Evolutionary conservation across 2,329 filamentous ascomycete genomes (phyloP), one percentile per base, ranked within the genome.

Genomic region (Gaeumannomyces sp.): DNA sequence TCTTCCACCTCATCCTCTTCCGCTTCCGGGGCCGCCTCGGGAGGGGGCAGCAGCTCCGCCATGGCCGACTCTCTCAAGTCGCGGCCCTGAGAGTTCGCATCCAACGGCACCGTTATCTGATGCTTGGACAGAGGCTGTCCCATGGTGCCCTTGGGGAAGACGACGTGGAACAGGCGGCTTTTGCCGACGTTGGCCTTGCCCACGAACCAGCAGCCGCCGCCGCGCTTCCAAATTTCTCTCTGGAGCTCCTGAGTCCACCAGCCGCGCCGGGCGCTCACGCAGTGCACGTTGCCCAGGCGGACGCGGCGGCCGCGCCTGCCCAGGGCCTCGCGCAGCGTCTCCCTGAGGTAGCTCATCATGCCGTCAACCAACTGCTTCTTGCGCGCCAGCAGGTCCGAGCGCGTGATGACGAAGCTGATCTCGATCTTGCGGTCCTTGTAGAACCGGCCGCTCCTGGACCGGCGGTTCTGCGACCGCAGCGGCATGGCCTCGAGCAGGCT

Each of bases 101-200:
- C 22, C 45, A n/a, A n/a, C 4, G 27, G 14, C 27, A 56, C 56
- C 28, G 38, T 57, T n/a, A 53, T n/a, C 57, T 59, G 57, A 22
- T 76, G 73, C 72, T 78, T 71, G 64, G 74, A 70, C 71, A 75
- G 63, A 71, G 75, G 71, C 65, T 72, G 72, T 14, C 77, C 80
- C 77, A 81, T 83, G 50, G 81, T 82, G 31, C 87, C 88, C 80
- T 90, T 94, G 4, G 96, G 94, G 71, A 93, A 97, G 10, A 97
- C 87, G 5, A 88, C 85, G 70, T 95, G 89, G 67, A 98, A 96
- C 2, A 99, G 83, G 72, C 90, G 89, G 71, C 94, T 98, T 77
- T 99, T 99, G 29, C 95, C 96, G 2, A 98, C 96, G 73, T 99
- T 99, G 68, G 93, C 92, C 76, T 97, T 98, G n/a, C 95, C 95